Evolutionary conservation across 495 filamentous ascomycete genomes (phyloP).

Genomic region (Hypomontagnella submonticulosa): DNA sequence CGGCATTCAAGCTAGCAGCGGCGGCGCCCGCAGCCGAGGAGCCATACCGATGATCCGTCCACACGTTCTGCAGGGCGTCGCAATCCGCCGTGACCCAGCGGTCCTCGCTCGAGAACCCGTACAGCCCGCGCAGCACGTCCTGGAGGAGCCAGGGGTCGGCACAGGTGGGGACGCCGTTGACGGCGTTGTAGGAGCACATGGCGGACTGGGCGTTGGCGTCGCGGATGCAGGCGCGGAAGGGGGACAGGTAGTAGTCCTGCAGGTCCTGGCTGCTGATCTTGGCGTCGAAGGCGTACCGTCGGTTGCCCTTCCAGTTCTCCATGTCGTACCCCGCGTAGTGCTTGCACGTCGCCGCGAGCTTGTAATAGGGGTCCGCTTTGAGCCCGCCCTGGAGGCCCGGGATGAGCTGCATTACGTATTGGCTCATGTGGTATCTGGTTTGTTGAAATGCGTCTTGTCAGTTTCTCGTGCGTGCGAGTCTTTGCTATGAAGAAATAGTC

Average conservation of each 20-base stretch:
- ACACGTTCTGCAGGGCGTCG: slow-evolving; percentile 68
- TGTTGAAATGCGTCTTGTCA: not conserved
- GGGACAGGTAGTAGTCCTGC: slow-evolving; percentile 64
- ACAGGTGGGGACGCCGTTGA: slow-evolving; percentile 69
- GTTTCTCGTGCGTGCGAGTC: not conserved
- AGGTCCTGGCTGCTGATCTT: slow-evolving; percentile 66
- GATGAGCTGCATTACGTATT: slow-evolving; percentile 69
- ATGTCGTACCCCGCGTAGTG: slow-evolving; percentile 73
- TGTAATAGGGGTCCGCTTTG: slow-evolving; percentile 48
- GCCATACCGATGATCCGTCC: slow-evolving; percentile 65
- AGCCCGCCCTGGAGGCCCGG: slow-evolving; percentile 68
- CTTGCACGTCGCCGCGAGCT: slow-evolving; percentile 70
- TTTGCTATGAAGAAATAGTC: not conserved
- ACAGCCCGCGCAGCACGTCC: slow-evolving; percentile 66
- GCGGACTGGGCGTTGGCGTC: slow-evolving; percentile 67
- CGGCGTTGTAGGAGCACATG: slow-evolving; percentile 72
- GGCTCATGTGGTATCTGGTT: slow-evolving; percentile 52
- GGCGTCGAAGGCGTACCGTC: slow-evolving; percentile 66
- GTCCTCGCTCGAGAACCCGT: slow-evolving; percentile 60
- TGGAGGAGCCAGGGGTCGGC: slow-evolving; percentile 67
- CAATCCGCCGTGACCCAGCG: slow-evolving; percentile 70
- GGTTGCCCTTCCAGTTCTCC: slow-evolving; percentile 65
- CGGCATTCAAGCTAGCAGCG: slow-evolving; percentile 66
- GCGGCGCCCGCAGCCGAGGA: slow-evolving; percentile 58
- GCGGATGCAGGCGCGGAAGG: slow-evolving; percentile 62